phyloP scores from a whole-genome alignment of 345 rosid species.

The Linum tenue region DNA sequence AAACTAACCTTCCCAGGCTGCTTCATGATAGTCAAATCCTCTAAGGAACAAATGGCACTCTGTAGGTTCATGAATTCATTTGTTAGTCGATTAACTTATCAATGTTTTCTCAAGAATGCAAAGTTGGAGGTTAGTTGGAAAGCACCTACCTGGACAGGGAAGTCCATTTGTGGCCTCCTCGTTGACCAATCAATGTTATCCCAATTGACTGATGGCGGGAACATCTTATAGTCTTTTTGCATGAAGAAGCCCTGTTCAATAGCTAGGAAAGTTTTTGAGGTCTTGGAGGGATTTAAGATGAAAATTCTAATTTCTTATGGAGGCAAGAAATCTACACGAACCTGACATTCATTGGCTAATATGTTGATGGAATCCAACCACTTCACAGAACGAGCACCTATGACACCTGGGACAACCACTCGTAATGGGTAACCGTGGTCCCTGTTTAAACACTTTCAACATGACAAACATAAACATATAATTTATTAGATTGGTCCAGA shows the following conservation, averaged over 20 bases:
- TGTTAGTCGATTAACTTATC: constrained; percentile 11
- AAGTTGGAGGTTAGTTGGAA: background rate
- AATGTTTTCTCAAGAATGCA: background rate
- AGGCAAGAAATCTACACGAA: constrained; percentile 13
- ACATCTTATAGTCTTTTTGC: constrained; percentile 98
- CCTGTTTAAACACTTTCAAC: constrained; percentile 65
- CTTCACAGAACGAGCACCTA: constrained; percentile 97
- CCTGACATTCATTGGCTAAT: constrained; percentile 86
- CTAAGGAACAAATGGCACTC: constrained; percentile 88
- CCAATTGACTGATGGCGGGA: constrained; percentile 95
- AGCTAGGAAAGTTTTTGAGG: background rate
- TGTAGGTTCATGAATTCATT: constrained; percentile 29
- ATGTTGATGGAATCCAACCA: constrained; percentile 84
- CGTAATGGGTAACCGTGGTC: constrained; percentile 92
- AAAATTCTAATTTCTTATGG: background rate
- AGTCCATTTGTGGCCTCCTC: constrained; percentile 94
- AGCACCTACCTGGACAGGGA: constrained; percentile 81
- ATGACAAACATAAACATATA: constrained; percentile 5
- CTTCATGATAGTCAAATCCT: constrained; percentile 61
- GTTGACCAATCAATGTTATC: constrained; percentile 81
- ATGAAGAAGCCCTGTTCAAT: constrained; percentile 76
- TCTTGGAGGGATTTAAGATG: background rate
- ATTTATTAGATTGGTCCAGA: background rate
- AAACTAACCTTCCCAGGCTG: constrained; percentile 64
- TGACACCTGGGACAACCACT: constrained; percentile 89